phyloP scores from a whole-genome alignment of 1,284 basidiomycete genomes.

The Porodaedalea pini region DNA sequence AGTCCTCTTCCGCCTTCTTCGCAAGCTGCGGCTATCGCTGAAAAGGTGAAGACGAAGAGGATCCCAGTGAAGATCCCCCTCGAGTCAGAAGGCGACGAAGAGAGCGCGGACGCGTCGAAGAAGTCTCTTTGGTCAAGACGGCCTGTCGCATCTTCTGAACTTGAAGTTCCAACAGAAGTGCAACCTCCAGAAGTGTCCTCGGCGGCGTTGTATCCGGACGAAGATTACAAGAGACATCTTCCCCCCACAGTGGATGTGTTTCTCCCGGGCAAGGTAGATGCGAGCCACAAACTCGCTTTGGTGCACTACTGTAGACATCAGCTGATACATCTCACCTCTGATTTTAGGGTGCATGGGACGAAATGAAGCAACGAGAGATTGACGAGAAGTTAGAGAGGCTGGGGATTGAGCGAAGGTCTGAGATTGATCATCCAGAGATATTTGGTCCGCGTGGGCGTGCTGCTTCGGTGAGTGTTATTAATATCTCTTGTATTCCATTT shows the following conservation, averaged over 20 bases:
- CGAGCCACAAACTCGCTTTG: constrained; percentile 2
- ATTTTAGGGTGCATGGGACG: constrained; percentile 64
- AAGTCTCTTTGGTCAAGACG: constrained; percentile 55
- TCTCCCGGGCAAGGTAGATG: constrained; percentile 70
- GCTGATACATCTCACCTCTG: constrained; percentile 5
- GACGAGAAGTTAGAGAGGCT: constrained; percentile 76
- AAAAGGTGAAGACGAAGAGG: constrained; percentile 58
- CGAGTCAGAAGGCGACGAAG: constrained; percentile 49
- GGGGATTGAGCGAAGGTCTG: constrained; percentile 67
- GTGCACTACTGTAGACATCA: background rate
- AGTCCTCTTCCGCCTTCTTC: constrained; percentile 54
- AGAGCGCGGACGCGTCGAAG: constrained; percentile 37
- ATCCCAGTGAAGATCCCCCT: constrained; percentile 66
- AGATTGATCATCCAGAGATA: constrained; percentile 42
- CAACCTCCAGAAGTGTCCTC: constrained; percentile 48
- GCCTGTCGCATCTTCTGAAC: constrained; percentile 46
- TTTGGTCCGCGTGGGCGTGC: constrained; percentile 72
- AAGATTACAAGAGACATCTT: constrained; percentile 49
- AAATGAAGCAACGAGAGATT: constrained; percentile 61
- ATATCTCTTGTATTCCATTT: constrained; percentile 1
- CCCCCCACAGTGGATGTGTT: constrained; percentile 73
- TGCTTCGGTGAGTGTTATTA: constrained; percentile 59
- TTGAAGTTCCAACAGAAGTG: constrained; percentile 35
- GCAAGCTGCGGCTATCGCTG: constrained; percentile 28
- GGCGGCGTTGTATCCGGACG: constrained; percentile 57